phyloP scores from a whole-genome alignment of 768 basidiomycete genomes.

The Suillus fuscotomentosus region DNA sequence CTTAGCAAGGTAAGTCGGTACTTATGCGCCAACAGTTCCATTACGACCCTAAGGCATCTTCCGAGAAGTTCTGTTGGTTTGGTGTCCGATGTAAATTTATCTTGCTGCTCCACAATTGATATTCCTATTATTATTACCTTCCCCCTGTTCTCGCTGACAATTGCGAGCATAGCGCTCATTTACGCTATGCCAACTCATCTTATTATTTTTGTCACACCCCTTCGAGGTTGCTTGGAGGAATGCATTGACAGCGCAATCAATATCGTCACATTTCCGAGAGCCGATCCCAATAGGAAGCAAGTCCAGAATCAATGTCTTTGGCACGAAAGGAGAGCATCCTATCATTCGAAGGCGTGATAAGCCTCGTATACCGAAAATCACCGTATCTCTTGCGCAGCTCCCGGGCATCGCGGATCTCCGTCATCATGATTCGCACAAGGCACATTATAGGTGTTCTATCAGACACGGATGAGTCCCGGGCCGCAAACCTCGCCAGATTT shows the following conservation, averaged over 20 bases:
- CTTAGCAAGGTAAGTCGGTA: neutral
- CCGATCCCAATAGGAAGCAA: neutral
- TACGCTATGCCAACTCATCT: neutral
- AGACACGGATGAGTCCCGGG: neutral
- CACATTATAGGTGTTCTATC: neutral
- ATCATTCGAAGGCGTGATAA: neutral
- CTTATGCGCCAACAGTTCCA: too few relatives aligned
- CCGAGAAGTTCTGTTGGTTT: neutral
- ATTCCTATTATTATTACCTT: neutral
- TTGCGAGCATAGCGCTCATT: neutral
- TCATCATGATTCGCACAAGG: neutral
- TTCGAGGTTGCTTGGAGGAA: neutral
- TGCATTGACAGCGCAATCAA: neutral
- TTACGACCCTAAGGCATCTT: neutral
- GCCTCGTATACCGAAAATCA: neutral
- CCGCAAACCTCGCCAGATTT: neutral
- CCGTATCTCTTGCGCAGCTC: neutral
- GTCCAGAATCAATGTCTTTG: neutral
- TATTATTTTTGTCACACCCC: too few relatives aligned
- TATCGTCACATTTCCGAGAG: neutral
- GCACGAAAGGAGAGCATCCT: neutral
- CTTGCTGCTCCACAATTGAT: neutral
- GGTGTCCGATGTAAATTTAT: neutral
- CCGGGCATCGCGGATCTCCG: neutral
- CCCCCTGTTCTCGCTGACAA: neutral